Evolutionary conservation across 169 alveolate species (phyloP).

Genomic region (Plasmodium gaboni): DNA sequence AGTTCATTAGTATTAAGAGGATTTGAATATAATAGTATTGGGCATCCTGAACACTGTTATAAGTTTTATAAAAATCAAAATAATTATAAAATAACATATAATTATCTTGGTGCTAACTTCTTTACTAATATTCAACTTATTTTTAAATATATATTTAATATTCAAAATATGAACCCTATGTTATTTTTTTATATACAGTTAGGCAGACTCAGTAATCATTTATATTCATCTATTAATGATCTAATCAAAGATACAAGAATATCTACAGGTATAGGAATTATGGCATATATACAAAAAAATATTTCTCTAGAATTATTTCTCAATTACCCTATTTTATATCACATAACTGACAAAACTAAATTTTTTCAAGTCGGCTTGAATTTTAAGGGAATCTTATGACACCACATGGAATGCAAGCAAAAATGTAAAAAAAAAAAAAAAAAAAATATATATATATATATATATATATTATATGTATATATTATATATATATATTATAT

Average conservation of each 20-base stretch:
- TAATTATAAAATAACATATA: constrained; percentile 23
- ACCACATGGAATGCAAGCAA: not conserved
- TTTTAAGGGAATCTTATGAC: constrained; percentile 27
- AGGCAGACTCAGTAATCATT: constrained; percentile 38
- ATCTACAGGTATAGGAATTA: constrained; percentile 59
- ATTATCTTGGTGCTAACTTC: constrained; percentile 60
- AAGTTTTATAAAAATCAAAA: constrained; percentile 29
- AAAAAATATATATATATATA: no score
- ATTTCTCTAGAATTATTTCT: constrained; percentile 54
- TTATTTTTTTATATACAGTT: constrained; percentile 46
- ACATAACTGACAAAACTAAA: constrained; percentile 29
- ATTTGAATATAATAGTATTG: constrained; percentile 48
- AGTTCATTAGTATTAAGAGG: constrained; percentile 63
- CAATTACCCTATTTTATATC: constrained; percentile 30
- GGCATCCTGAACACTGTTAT: constrained; percentile 26
- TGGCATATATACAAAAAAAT: constrained; percentile 71
- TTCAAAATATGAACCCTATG: constrained; percentile 56
- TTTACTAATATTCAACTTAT: constrained; percentile 57
- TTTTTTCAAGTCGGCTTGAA: constrained; percentile 71
- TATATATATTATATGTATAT: no score
- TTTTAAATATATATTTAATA: constrained; percentile 40
- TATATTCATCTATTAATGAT: constrained; percentile 23
- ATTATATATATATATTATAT: no score
- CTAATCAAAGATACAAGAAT: constrained; percentile 28
- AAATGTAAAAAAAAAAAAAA: no score